Conservation (phyloP, 1,139 yeast species). For the Suhomyces taliae region DNA sequence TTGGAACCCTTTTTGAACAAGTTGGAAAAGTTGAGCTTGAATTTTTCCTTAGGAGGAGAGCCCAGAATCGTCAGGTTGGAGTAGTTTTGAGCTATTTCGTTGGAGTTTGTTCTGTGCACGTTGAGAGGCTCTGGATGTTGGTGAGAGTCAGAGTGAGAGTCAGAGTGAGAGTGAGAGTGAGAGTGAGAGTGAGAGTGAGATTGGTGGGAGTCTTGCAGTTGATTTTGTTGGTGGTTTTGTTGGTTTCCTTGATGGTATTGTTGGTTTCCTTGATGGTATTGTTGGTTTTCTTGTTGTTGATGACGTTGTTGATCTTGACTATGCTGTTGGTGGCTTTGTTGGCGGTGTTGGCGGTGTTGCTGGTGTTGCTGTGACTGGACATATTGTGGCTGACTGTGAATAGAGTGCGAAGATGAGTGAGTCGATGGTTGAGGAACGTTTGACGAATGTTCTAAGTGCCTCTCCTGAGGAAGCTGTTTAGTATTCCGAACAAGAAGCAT, state of each 20-base stretch:
- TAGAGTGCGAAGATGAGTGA: too few species aligned
- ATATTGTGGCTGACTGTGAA: neutral
- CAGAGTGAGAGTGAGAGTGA: neutral
- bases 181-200: too few species aligned
- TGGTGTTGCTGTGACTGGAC: neutral
- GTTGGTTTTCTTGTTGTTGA: neutral
- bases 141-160: neutral
- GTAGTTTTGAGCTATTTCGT: neutral
- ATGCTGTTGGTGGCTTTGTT: neutral
- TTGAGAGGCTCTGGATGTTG: neutral
- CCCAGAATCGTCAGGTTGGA: neutral
- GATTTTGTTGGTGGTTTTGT: too few species aligned
- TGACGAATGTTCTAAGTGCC: neutral
- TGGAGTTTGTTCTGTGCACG: neutral
- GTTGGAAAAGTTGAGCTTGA: constrained; percentile 14
- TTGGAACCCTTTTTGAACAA: constrained; percentile 12
- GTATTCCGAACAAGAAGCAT: constrained; percentile 9
- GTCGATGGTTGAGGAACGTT: neutral
- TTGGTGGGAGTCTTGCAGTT: too few species aligned
- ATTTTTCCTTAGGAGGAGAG: constrained; percentile 2
- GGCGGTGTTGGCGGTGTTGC: neutral
- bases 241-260: neutral
- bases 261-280: too few species aligned
- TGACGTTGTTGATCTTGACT: neutral
- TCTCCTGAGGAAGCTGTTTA: constrained; percentile 5